Conservation (phyloP, 805 yeast genomes). For the Wickerhamomyces strasburgensis region DNA sequence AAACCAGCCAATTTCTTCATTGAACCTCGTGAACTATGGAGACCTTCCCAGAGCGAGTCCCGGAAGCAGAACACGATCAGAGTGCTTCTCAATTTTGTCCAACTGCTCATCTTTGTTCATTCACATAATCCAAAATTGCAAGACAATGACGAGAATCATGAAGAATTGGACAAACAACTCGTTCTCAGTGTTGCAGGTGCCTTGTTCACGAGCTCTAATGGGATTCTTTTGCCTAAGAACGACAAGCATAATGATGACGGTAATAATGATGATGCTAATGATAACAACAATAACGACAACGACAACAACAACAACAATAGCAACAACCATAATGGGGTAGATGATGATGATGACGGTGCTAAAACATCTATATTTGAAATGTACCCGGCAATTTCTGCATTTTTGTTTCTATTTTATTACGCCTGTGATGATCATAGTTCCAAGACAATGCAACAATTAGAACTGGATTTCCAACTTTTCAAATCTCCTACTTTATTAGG, state of each 20-base stretch:
- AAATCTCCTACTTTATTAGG: not conserved
- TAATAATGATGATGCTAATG: too few species aligned
- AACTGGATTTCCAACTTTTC: conserved; percentile 1
- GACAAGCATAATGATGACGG: too few species aligned
- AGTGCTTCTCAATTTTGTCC: conserved; percentile 16
- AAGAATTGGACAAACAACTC: conserved; percentile 1
- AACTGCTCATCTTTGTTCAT: conserved; percentile 12
- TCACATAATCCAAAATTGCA: too few species aligned
- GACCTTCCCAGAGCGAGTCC: conserved; percentile 5
- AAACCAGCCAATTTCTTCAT: conserved; percentile 18
- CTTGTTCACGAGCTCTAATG: not conserved
- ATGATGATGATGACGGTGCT: too few species aligned
- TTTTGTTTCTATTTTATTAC: conserved; percentile 5
- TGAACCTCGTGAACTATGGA: conserved; percentile 12
- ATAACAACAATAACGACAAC: too few species aligned
- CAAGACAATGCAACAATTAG: conserved; percentile 1
- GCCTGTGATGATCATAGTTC: conserved; percentile 7
- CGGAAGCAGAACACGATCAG: conserved; percentile 12
- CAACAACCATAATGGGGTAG: too few species aligned
- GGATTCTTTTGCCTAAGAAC: not conserved
- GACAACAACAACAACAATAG: too few species aligned
- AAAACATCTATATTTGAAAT: conserved; percentile 3
- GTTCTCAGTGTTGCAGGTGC: not conserved
- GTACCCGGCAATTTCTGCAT: conserved; percentile 13
- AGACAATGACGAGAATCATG: conserved; percentile 2